Evolutionary conservation across 2,329 filamentous ascomycete species (phyloP), one percentile per base, ranked within the genome.

Genomic region (Amauroascus niger): DNA sequence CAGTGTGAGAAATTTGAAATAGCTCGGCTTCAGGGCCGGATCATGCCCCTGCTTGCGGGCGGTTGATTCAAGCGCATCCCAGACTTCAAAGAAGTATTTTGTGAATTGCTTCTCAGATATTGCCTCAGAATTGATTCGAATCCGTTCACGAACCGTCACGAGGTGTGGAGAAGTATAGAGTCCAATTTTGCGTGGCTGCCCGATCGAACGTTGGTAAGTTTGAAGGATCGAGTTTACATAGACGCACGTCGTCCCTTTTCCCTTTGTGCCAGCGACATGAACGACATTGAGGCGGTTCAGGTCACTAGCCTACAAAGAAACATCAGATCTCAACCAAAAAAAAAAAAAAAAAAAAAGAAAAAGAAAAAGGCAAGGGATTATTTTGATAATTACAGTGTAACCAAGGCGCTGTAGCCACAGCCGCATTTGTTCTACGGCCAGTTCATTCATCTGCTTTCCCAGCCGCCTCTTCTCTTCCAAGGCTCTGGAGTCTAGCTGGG

Each of bases 221-320:
- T 72, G 69, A 43, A 88, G 75, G 57, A 87, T 81, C 6, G 79
- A 80, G 57, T 81, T 76, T 54, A 80, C 74, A 59, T 84, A 86
- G 37, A 83, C 83, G 63, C 83, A 87, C 1, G 83, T 86, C 62
- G 79, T 84, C 26, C 84, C 85, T 68, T 88, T 88, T 4, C 85
- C 85, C 66, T 88, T 88, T n/a, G 84, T 88, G 4, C 85, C 85
- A 22, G 84, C 79, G 24, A 88, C 78, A 67, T 87, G 84, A 37
- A 88, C 65, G 24, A 86, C 75, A 59, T 85, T 85, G 28, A 87
- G 69, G 4, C 20, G 6, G 22, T n/a, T 14, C 6, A 26, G 8
- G 6, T 40, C 37, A 14, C 9, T 40, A 18, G 3, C 16, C 37
- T 40, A 20, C 5, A n/a, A n/a, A n/a, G n/a, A n/a, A n/a, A n/a